phyloP scores from a whole-genome alignment of 2,329 filamentous ascomycete genomes.

The Fusarium liriodendri region DNA sequence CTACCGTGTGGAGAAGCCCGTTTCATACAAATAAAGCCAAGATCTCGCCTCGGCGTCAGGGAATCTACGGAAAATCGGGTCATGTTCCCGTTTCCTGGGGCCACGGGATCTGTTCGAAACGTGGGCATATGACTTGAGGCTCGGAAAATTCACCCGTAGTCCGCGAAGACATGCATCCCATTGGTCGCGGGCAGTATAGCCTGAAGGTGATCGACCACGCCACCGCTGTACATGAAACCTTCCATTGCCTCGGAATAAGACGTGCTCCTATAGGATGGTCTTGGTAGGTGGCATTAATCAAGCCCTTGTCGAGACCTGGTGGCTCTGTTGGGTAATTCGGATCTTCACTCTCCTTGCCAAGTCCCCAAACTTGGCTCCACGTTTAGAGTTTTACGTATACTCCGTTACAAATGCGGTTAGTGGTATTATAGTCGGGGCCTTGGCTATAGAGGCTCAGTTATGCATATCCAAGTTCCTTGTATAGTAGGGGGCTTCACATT shows the following conservation, averaged over 20 bases:
- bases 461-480: background rate
- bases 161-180: background rate
- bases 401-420: conserved; percentile 31
- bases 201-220: background rate
- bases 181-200: background rate
- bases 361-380: background rate
- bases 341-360: conserved; percentile 24
- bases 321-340: conserved; percentile 13
- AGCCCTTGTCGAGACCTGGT: background rate
- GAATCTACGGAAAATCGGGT: background rate
- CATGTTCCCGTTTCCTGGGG: background rate
- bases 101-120: conserved; percentile 1
- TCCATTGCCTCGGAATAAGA: background rate
- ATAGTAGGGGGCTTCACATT: conserved; percentile 9
- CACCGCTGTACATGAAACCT: background rate
- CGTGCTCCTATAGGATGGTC: background rate
- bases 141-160: background rate
- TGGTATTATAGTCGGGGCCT: background rate
- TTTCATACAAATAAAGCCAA: background rate
- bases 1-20: background rate
- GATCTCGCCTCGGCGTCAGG: background rate
- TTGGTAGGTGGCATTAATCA: background rate
- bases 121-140: background rate
- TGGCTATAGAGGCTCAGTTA: conserved; percentile 4
- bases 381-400: background rate